These are phyloP conservation scores for Beauveria scarabaeidicola DNA, from an alignment of 2,329 filamentous ascomycete species.

Conservation along the genomic window DNA sequence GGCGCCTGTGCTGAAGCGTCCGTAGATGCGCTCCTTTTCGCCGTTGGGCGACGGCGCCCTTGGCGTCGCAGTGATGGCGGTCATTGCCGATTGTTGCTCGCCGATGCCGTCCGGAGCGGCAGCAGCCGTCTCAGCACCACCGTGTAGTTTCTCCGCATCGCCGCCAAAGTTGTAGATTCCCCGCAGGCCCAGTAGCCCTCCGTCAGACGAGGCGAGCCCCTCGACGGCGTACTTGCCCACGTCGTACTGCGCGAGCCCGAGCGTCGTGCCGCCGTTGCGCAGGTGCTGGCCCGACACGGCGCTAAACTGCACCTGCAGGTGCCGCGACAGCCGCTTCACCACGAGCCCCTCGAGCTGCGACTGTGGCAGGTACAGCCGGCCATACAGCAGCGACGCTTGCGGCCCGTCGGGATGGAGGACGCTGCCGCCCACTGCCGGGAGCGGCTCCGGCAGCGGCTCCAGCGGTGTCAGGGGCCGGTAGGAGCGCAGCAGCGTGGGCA, in stretches of 20 bases:
- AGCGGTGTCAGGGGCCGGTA: conserved; percentile 72
- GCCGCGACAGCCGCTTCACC: conserved; percentile 67
- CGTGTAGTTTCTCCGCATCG: conserved; percentile 39
- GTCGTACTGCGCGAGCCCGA: conserved; percentile 72
- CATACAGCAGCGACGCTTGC: conserved; percentile 58
- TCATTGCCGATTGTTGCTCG: not conserved
- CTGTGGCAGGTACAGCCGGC: conserved; percentile 71
- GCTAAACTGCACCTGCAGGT: conserved; percentile 70
- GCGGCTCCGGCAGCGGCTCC: not conserved
- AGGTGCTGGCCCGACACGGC: conserved; percentile 65
- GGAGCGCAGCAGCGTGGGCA: conserved; percentile 70
- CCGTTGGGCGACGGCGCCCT: not conserved
- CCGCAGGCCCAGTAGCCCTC: conserved; percentile 75
- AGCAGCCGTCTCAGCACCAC: not conserved
- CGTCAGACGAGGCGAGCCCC: conserved; percentile 86
- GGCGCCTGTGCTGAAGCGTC: conserved; percentile 80
- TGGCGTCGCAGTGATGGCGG: not conserved
- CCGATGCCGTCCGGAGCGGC: not conserved
- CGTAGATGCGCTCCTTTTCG: conserved; percentile 57
- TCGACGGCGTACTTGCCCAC: conserved; percentile 81
- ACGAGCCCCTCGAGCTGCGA: conserved; percentile 83
- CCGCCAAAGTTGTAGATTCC: conserved; percentile 92
- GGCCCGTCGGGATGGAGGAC: conserved; percentile 13
- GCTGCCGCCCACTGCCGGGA: not conserved
- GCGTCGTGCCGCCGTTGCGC: conserved; percentile 65